phyloP scores from a whole-genome alignment of 2,329 filamentous ascomycete genomes.

The Endoconidiophora polonica region DNA sequence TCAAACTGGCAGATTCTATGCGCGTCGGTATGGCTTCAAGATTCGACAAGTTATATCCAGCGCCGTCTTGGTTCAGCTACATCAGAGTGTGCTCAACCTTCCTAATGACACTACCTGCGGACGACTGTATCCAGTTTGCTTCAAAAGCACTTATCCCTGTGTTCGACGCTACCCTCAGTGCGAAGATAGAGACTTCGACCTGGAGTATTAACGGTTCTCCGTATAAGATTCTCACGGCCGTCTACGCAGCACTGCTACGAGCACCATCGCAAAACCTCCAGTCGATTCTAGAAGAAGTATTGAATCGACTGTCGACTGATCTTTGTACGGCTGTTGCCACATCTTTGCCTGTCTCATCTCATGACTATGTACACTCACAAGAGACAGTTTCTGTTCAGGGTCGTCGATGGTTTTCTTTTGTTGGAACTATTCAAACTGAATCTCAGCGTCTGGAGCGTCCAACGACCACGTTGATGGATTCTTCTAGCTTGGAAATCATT shows the following conservation, averaged over 20 bases:
- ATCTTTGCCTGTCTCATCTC: constrained; percentile 68
- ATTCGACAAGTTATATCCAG: constrained; percentile 57
- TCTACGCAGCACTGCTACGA: constrained; percentile 3
- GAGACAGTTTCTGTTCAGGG: constrained; percentile 48
- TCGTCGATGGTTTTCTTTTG: constrained; percentile 43
- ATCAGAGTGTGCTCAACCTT: constrained; percentile 45
- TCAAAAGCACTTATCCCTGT: constrained; percentile 36
- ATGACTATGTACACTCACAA: constrained; percentile 59
- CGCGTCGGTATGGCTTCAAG: constrained; percentile 54
- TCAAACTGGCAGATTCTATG: constrained; percentile 48
- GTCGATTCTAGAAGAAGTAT: constrained; percentile 17
- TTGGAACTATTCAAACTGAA: constrained; percentile 16
- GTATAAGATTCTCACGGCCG: constrained; percentile 6
- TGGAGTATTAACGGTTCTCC: constrained; percentile 16
- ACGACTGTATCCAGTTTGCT: constrained; percentile 30
- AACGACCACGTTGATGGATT: constrained; percentile 21
- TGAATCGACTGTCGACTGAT: constrained; percentile 25
- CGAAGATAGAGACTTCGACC: constrained; percentile 23
- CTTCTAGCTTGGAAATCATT: constrained; percentile 16
- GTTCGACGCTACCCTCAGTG: constrained; percentile 36
- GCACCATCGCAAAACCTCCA: background rate
- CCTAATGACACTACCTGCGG: constrained; percentile 26
- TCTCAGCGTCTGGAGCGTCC: constrained; percentile 12
- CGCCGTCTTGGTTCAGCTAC: constrained; percentile 61
- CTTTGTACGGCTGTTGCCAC: constrained; percentile 52